A percentile compares a stretch with the other conserved stretches of the same genome.
phyloP scores from a whole-genome alignment of 495 filamentous ascomycete species.

The Penicillium parvum region DNA sequence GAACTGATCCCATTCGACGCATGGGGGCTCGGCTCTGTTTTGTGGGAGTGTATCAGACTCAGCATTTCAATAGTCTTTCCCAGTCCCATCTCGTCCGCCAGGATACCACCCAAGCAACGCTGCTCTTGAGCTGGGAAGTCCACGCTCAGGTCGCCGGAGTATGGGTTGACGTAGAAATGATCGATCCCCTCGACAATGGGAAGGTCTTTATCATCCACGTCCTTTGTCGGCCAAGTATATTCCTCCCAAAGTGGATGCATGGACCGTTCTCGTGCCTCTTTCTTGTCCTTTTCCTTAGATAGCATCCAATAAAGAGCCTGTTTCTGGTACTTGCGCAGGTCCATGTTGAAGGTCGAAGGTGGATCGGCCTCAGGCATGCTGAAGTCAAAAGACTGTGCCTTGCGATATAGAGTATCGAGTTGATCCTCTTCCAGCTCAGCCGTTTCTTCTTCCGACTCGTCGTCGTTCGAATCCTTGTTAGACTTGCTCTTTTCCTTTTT shows the following conservation, averaged over 20 bases:
- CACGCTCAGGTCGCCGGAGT: constrained; percentile 90
- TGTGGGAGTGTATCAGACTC: constrained; percentile 82
- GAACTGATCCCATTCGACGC: constrained; percentile 30
- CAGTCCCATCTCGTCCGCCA: constrained; percentile 89
- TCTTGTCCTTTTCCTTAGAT: constrained; percentile 79
- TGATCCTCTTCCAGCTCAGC: constrained; percentile 93
- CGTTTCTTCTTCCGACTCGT: constrained; percentile 71
- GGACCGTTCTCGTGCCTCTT: constrained; percentile 59
- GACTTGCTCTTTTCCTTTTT: constrained; percentile 48
- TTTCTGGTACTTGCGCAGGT: constrained; percentile 87
- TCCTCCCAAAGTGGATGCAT: constrained; percentile 99
- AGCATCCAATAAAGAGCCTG: constrained; percentile 96
- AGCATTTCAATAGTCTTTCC: constrained; percentile 99
- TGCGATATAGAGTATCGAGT: constrained; percentile 88
- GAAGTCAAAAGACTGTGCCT: constrained; percentile 96
- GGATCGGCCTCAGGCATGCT: constrained; percentile 82
- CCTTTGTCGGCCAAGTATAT: constrained; percentile 83
- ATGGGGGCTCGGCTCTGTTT: constrained; percentile 49
- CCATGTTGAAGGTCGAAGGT: constrained; percentile 72
- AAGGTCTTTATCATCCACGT: constrained; percentile 75
- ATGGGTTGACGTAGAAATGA: constrained; percentile 91
- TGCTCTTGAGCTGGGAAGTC: constrained; percentile 92
- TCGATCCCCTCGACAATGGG: constrained; percentile 58
- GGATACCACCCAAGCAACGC: constrained; percentile 86
- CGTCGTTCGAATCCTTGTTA: constrained; percentile 41